These are phyloP conservation scores for Friedmanniomyces simplex DNA, from an alignment of 495 filamentous ascomycete species.

Conservation along the genomic window DNA sequence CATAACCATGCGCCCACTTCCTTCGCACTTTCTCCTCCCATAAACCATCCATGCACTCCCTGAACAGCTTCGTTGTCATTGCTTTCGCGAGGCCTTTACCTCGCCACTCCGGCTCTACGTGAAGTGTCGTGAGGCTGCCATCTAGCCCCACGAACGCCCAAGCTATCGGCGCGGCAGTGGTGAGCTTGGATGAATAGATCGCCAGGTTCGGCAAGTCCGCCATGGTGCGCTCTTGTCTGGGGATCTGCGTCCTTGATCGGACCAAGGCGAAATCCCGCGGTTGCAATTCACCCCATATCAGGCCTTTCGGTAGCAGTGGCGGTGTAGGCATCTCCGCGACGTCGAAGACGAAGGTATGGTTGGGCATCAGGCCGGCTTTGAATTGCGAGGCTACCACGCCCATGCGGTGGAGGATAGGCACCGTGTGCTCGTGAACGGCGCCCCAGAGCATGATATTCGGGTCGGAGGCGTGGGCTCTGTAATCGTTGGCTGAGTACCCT, in stretches of 20 bases:
- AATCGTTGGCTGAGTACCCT: slow-evolving; percentile 6
- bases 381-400: neutral
- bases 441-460: slow-evolving; percentile 19
- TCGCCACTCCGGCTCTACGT: slow-evolving; percentile 26
- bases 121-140: slow-evolving; percentile 25
- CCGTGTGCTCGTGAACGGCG: slow-evolving; percentile 9
- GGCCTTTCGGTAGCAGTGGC: slow-evolving; percentile 4
- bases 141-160: slow-evolving; percentile 34
- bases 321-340: neutral
- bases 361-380: slow-evolving; percentile 8
- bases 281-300: slow-evolving; percentile 12
- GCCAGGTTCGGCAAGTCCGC: slow-evolving; percentile 13
- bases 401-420: slow-evolving; percentile 1
- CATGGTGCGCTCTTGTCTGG: slow-evolving; percentile 19
- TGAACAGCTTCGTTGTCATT: slow-evolving; percentile 26
- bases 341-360: slow-evolving; percentile 15
- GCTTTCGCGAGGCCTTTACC: slow-evolving; percentile 30
- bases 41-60: slow-evolving; percentile 16
- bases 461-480: slow-evolving; percentile 5
- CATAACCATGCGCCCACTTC: slow-evolving; percentile 29
- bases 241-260: slow-evolving; percentile 15
- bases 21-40: slow-evolving; percentile 9
- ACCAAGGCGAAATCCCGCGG: slow-evolving; percentile 11
- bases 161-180: slow-evolving; percentile 15
- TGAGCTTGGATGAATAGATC: slow-evolving; percentile 4